Base-by-base conservation (phyloP, 1,284 basidiomycete genomes). In the Microbotryum lychnidis-dioicae region DNA sequence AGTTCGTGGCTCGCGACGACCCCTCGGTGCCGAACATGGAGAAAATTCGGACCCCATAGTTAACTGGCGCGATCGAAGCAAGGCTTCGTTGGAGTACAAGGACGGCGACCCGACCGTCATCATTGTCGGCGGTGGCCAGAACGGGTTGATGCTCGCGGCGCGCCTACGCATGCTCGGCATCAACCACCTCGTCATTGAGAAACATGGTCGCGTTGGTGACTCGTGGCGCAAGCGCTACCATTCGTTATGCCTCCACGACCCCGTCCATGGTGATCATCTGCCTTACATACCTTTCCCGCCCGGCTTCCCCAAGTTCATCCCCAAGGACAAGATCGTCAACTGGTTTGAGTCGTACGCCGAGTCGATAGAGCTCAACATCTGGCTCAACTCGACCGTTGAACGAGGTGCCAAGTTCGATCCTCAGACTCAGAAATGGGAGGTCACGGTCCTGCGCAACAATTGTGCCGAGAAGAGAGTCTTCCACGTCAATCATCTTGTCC, bases 401-500 rank as follows among this genome's bases (percentile, higher is more conserved):
- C 66, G 65, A 25, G 57, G 67, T 54, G 65, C 69, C 4, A 58
- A 56, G 9, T 75, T 67, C 66, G 72, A 75, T 61, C 54, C 64
- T 31, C 58, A 61, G 27, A 65, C 69, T 9, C 65, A 75, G 50
- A 70, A 70, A 20, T 80, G 78, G 79, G 74, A 73, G 4, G 72
- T 78, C 33, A 72, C 73, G 29, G 72, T 79, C 45, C 60, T 65
- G 44, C 67, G 72, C 54, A 61, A 54, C 9, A 73, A 73, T 6
- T 72, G 73, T 9, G 63, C 63, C 4, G 67, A 67, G 31, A 69
- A 60, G 23, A n/a, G n/a, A 60, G 63, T 60, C 25, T 64, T 80
- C 56, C 70, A 72, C 21, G 77, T 73, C 8, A 74, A 75, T 50
- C 76, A 78, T 55, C 67, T 80, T 7, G 73, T 65, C 20, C 71